These are phyloP conservation scores for Petunia axillaris DNA, from an alignment of 257 asterid species.

Conservation along the genomic window DNA sequence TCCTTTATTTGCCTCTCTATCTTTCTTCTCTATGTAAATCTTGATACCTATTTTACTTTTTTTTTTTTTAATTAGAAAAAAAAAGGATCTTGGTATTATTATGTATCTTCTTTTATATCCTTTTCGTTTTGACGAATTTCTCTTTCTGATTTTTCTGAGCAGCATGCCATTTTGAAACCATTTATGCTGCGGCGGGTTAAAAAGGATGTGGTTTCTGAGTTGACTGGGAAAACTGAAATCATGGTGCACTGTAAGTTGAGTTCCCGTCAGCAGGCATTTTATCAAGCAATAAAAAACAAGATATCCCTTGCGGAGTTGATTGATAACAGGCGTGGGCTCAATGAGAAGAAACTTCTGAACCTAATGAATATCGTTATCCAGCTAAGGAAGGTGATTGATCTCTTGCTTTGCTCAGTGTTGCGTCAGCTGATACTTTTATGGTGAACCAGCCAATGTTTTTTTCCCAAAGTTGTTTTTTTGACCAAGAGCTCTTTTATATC, in stretches of 20 bases:
- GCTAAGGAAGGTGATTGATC: constrained; percentile 80
- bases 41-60: not conserved
- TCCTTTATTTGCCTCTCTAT: constrained; percentile 12
- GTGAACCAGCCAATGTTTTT: not conserved
- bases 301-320: constrained; percentile 93
- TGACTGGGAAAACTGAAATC: constrained; percentile 90
- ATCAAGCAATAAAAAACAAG: constrained; percentile 97
- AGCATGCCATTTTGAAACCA: constrained; percentile 99
- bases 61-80: too few relatives aligned
- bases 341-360: constrained; percentile 87
- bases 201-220: constrained; percentile 91
- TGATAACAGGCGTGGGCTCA: constrained; percentile 92
- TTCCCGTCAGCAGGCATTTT: constrained; percentile 94
- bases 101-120: not conserved
- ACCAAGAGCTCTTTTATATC: not conserved
- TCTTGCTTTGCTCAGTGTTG: constrained; percentile 10
- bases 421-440: constrained; percentile 6
- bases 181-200: constrained; percentile 97
- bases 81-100: not conserved
- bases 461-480: not conserved
- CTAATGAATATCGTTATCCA: constrained; percentile 99
- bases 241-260: constrained; percentile 91
- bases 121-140: constrained; percentile 28
- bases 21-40: constrained; percentile 16
- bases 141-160: constrained; percentile 35